Evolutionary conservation across 148 eudicot species (phyloP), one percentile per base, ranked within the genome.

Genomic region (Chenopodium album): DNA sequence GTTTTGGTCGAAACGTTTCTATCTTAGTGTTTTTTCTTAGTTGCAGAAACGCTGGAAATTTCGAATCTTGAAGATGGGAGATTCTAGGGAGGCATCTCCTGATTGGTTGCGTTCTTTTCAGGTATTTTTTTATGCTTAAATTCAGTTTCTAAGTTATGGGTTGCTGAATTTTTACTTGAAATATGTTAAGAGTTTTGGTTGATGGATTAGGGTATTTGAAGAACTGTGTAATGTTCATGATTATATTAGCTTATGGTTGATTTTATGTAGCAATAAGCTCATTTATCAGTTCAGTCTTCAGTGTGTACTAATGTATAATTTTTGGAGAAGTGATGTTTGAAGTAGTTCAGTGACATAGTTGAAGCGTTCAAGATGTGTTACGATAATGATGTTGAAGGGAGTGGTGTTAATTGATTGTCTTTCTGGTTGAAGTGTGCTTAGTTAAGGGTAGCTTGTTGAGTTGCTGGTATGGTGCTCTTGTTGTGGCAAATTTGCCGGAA

Each of bases 101-200:
- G 95, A 92, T 80, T 92, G 95, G 95, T 71, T 92, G 84, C 93
- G 92, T 71, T 26, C 87, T 81, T 92, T 90, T 81, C 87, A 90
- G 95, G 95, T 90, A 73, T 17, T 28, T 37, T 17, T 28, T 64
- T 3, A 9, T 67, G 14, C 32, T 6, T 37, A 2, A 9, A 32
- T 80, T 34, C 17, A n/a, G 8, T 56, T 69, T 76, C 1, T 65
- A 29, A n/a, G 9, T 60, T 20, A 19, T 44, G 1, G 20, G 62
- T 13, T 23, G 46, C 44, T 76, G 59, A 31, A n/a, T 11, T 68
- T 68, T 10, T 23, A 16, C 10, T 4, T 31, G 54, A 60, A 62
- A 20, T 62, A 1, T 62, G 26, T 9, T 62, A 20, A 0, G 66
- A 62, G 4, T 4, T 48, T n/a, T 10, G 59, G 4, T 34, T 37